Percentiles rank a stretch among this genome's conserved stretches.
Evolutionary conservation across 345 rosid species (phyloP).

Genomic region (Geranium brycei): DNA sequence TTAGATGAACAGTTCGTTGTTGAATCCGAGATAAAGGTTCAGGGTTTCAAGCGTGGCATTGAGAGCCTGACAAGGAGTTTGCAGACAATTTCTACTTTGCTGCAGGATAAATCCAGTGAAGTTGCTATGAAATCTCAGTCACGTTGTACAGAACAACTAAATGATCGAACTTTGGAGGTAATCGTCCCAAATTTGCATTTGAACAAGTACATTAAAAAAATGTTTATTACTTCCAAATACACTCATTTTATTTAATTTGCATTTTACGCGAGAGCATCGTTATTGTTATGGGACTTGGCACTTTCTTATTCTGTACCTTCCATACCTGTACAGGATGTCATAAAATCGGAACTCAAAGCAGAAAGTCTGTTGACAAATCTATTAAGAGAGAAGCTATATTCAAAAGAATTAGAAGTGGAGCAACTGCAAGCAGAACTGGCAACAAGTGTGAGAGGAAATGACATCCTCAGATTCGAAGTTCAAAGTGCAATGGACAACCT

Average conservation of each 20-base stretch:
- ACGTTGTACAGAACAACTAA: conserved; percentile 15
- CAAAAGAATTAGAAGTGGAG: conserved; percentile 74
- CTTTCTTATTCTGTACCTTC: conserved; percentile 9
- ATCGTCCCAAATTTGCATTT: conserved; percentile 12
- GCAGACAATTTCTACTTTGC: conserved; percentile 46
- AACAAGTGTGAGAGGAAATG: conserved; percentile 68
- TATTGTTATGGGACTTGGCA: background rate
- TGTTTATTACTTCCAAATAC: background rate
- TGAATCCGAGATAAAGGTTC: conserved; percentile 61
- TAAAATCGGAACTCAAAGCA: conserved; percentile 53
- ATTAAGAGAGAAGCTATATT: conserved; percentile 70
- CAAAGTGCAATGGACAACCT: conserved; percentile 59
- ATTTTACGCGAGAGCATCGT: background rate
- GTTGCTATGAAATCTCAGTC: conserved; percentile 28
- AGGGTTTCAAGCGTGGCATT: conserved; percentile 51
- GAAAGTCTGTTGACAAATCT: conserved; percentile 61
- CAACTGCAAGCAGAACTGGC: conserved; percentile 79
- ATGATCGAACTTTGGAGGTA: conserved; percentile 48
- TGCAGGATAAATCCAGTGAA: conserved; percentile 50
- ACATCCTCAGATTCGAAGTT: conserved; percentile 58
- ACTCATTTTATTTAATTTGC: background rate
- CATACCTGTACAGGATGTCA: conserved; percentile 32
- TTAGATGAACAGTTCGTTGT: conserved; percentile 55
- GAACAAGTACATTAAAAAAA: background rate
- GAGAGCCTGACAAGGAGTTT: conserved; percentile 69